phyloP scores from a whole-genome alignment of 257 asterid genomes.

The Solanum tarapatanum region DNA sequence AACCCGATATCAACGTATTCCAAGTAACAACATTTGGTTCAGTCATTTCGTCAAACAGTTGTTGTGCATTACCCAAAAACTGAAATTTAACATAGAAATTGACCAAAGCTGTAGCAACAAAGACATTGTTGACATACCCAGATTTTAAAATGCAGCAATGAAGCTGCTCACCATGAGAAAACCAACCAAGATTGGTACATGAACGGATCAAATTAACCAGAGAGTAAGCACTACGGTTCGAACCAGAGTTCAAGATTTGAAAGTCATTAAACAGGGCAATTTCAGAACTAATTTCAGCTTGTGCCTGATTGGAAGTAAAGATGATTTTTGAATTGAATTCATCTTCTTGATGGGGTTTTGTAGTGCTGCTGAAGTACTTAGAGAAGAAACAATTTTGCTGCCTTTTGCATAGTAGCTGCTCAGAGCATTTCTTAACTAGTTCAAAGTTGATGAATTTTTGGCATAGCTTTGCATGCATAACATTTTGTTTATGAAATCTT shows the following conservation, averaged over 20 bases:
- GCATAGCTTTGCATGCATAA: not conserved
- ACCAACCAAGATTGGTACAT: slow-evolving; percentile 22
- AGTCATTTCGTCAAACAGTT: slow-evolving; percentile 55
- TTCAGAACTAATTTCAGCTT: not conserved
- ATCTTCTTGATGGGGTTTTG: slow-evolving; percentile 1
- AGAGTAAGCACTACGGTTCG: slow-evolving; percentile 20
- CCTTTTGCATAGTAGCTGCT: not conserved
- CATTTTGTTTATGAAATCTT: not conserved
- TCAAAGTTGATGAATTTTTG: not conserved
- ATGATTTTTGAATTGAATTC: not conserved
- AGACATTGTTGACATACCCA: slow-evolving; percentile 33
- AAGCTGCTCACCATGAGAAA: slow-evolving; percentile 51
- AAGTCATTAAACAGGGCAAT: slow-evolving; percentile 13
- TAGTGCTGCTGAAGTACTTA: not conserved
- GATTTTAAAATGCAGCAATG: slow-evolving; percentile 36
- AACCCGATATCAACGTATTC: slow-evolving; percentile 77
- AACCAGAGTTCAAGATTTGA: slow-evolving; percentile 27
- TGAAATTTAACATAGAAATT: slow-evolving; percentile 36
- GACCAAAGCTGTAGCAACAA: slow-evolving; percentile 39
- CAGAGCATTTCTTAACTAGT: not conserved
- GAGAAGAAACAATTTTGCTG: not conserved
- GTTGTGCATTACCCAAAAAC: slow-evolving; percentile 25
- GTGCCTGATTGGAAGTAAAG: not conserved
- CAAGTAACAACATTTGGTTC: slow-evolving; percentile 66
- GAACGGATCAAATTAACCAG: slow-evolving; percentile 47